These are phyloP conservation scores for Clitopilus hobsonii DNA, from an alignment of 768 basidiomycete species.

Conservation along the genomic window DNA sequence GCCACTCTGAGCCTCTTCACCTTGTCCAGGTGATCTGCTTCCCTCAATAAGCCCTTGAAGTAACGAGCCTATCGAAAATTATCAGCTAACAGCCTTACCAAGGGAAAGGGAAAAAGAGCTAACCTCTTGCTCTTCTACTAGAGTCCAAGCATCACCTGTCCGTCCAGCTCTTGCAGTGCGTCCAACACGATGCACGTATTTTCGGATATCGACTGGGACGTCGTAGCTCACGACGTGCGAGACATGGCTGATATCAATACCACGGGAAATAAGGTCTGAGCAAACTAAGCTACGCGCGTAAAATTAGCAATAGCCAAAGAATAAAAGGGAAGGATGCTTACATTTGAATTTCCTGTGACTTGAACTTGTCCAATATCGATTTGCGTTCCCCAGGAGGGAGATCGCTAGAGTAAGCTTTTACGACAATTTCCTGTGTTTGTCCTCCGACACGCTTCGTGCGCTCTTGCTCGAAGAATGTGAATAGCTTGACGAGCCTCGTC, in stretches of 20 bases:
- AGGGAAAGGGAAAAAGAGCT: constrained; percentile 6
- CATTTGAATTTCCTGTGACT: constrained; percentile 78
- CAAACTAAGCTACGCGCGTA: constrained; percentile 72
- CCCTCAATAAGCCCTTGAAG: constrained; percentile 80
- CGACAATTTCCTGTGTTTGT: constrained; percentile 29
- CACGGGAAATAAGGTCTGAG: constrained; percentile 93
- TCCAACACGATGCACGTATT: constrained; percentile 97
- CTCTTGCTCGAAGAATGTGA: constrained; percentile 74
- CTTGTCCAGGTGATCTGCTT: constrained; percentile 62
- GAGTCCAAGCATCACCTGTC: constrained; percentile 85
- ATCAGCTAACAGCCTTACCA: neutral
- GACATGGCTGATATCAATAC: constrained; percentile 91
- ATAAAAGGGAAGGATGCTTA: constrained; percentile 26
- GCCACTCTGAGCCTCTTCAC: constrained; percentile 65
- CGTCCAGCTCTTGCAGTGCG: constrained; percentile 93
- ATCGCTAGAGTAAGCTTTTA: constrained; percentile 85
- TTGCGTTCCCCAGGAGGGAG: constrained; percentile 70
- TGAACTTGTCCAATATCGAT: constrained; percentile 75
- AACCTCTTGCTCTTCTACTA: constrained; percentile 94
- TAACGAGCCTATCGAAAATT: constrained; percentile 68
- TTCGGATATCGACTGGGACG: constrained; percentile 93
- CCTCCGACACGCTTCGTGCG: constrained; percentile 13
- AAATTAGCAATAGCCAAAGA: neutral
- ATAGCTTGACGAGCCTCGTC: constrained; percentile 70
- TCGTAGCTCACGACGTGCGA: constrained; percentile 95